Evolutionary conservation across 2,329 filamentous ascomycete genomes (phyloP).

Genomic region (Ophiostoma ips): DNA sequence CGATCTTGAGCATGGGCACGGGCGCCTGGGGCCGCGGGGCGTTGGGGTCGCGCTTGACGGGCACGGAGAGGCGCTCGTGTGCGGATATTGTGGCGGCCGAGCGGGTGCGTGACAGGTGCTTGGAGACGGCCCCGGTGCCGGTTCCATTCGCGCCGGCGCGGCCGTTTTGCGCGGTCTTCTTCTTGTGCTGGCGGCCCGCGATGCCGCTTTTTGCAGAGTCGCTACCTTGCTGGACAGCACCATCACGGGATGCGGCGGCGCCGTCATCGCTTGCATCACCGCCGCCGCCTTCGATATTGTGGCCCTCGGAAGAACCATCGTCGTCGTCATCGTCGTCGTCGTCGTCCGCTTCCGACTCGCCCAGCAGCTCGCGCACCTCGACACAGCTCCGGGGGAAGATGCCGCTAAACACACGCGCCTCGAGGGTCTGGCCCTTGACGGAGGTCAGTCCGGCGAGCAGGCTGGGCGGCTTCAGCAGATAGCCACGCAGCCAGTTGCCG

Average conservation of each 20-base stretch:
- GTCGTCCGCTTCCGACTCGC: constrained; percentile 49
- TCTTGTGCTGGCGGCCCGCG: constrained; percentile 24
- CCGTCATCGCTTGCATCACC: constrained; percentile 23
- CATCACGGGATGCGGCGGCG: neutral
- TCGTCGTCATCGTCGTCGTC: constrained; percentile 29
- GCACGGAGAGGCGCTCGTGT: constrained; percentile 30
- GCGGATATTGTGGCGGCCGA: constrained; percentile 14
- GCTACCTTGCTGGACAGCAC: constrained; percentile 23
- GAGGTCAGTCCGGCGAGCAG: constrained; percentile 83
- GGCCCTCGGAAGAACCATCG: too few relatives aligned
- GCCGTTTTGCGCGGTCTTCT: constrained; percentile 14
- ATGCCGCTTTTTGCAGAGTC: constrained; percentile 44
- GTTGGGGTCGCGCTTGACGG: constrained; percentile 46
- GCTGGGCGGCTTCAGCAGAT: constrained; percentile 86
- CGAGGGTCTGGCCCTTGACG: constrained; percentile 80
- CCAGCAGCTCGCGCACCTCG: constrained; percentile 83
- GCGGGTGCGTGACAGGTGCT: neutral
- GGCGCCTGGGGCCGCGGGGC: constrained; percentile 73
- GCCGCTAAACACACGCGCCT: constrained; percentile 94
- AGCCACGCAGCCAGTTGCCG: constrained; percentile 87
- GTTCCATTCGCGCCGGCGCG: constrained; percentile 13
- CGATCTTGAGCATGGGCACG: constrained; percentile 94
- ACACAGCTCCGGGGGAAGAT: constrained; percentile 94
- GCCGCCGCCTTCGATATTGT: constrained; percentile 16
- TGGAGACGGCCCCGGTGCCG: constrained; percentile 2